Conservation (phyloP, 2,329 filamentous ascomycete species). For the Metarhizium robertsii region DNA sequence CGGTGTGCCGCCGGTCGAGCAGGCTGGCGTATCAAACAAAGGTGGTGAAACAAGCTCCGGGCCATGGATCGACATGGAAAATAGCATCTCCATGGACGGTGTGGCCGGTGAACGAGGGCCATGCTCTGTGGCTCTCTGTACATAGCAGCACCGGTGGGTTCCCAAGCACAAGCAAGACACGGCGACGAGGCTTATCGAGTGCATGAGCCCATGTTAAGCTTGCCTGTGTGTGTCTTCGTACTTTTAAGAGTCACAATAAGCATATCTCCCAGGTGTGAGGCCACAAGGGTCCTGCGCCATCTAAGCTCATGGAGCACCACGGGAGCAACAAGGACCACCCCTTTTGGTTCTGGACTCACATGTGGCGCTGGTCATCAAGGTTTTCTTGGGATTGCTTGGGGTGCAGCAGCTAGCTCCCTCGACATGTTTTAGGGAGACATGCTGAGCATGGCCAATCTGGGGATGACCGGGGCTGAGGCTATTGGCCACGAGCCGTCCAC, state of each 20-base stretch:
- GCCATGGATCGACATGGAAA: background rate
- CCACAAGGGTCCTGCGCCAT: background rate
- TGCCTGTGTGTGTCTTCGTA: background rate
- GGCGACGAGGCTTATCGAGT: no score
- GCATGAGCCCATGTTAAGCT: background rate
- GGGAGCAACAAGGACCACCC: conserved; percentile 1
- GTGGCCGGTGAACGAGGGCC: background rate
- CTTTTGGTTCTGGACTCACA: conserved; percentile 4
- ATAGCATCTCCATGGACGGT: background rate
- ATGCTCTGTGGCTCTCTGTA: background rate
- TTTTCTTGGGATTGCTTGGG: background rate
- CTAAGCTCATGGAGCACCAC: no score
- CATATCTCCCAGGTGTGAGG: background rate
- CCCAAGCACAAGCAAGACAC: no score
- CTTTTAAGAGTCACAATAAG: background rate
- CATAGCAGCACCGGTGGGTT: background rate
- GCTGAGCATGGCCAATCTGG: conserved; percentile 2
- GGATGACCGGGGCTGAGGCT: conserved; percentile 3
- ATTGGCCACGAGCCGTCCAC: conserved; percentile 3
- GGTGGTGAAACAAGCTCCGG: background rate
- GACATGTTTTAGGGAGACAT: background rate
- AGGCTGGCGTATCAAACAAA: background rate
- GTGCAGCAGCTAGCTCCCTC: no score
- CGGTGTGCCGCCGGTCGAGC: background rate
- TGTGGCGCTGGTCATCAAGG: conserved; percentile 5